Conservation (phyloP, 2,329 filamentous ascomycete species). For the Rasamsonia emersonii region DNA sequence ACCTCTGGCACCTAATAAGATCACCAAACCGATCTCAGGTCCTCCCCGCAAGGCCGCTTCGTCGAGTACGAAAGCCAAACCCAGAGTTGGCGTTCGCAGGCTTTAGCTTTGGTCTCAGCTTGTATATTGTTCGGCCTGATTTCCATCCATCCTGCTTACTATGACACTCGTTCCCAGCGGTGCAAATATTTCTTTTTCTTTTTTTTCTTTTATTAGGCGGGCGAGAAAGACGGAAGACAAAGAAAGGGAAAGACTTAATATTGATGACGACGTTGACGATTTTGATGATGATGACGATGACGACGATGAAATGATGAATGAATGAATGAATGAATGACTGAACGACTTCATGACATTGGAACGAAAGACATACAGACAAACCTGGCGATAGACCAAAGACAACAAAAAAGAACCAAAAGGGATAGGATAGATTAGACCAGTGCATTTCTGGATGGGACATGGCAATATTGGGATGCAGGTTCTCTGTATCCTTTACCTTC, state of each 20-base stretch:
- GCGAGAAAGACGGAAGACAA: too few relatives aligned
- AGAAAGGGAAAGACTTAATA: neutral
- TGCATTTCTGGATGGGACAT: too few relatives aligned
- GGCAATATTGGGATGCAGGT: too few relatives aligned
- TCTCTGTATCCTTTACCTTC: neutral
- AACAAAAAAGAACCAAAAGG: slow-evolving; percentile 1
- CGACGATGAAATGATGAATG: slow-evolving; percentile 3
- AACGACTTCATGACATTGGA: too few relatives aligned
- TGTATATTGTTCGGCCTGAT: too few relatives aligned
- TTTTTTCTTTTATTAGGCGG: too few relatives aligned
- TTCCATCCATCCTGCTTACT: too few relatives aligned
- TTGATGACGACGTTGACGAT: slow-evolving; percentile 2
- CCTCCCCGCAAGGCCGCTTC: slow-evolving; percentile 16
- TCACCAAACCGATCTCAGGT: slow-evolving; percentile 11
- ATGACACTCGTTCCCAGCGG: too few relatives aligned
- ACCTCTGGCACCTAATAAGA: slow-evolving; percentile 11
- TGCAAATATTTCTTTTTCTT: too few relatives aligned
- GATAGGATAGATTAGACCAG: too few relatives aligned
- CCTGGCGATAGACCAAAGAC: neutral
- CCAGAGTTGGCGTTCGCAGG: slow-evolving; percentile 27
- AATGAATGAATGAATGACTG: slow-evolving; percentile 2
- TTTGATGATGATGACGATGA: neutral
- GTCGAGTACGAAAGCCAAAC: slow-evolving; percentile 19
- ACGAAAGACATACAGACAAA: neutral
- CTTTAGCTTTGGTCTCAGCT: slow-evolving; percentile 15